Conservation (phyloP, 108 stramenopile genomes). For the Bacterosira constricta region DNA sequence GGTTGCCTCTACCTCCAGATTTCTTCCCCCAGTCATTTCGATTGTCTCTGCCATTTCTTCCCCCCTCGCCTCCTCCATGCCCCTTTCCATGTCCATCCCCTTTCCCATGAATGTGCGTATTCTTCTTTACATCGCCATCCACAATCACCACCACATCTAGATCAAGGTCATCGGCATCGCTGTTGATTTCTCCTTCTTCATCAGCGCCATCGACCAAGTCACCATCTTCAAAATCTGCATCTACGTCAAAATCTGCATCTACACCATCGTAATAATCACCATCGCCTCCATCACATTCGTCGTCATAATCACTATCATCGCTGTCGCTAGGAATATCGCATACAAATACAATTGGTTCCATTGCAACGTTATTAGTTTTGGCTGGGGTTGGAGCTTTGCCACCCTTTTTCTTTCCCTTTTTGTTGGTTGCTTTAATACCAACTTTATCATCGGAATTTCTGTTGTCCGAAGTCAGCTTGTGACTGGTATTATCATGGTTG, state of each 20-base stretch:
- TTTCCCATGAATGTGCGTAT: not conserved
- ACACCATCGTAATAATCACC: not conserved
- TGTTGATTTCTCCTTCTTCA: not conserved
- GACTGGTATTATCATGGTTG: not conserved
- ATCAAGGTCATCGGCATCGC: not conserved
- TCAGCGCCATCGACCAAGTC: not conserved
- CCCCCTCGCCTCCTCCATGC: not conserved
- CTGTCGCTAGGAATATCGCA: slow-evolving; percentile 10
- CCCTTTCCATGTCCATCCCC: slow-evolving; percentile 2
- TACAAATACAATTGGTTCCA: slow-evolving; percentile 1
- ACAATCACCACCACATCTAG: not conserved
- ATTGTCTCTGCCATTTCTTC: slow-evolving; percentile 1
- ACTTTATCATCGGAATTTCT: not conserved
- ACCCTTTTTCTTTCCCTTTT: not conserved
- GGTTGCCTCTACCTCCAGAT: not conserved
- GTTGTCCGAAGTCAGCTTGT: not conserved
- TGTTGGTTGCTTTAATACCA: not conserved
- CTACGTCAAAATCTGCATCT: not conserved
- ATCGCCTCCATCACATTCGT: not conserved
- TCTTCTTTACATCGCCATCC: not conserved
- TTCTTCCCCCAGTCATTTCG: not conserved
- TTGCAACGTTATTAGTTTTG: not conserved
- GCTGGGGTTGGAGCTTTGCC: not conserved
- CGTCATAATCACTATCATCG: not conserved
- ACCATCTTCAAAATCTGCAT: not conserved